Conservation (phyloP, 2,329 filamentous ascomycete species). For the Metarhizium anisopliae region DNA sequence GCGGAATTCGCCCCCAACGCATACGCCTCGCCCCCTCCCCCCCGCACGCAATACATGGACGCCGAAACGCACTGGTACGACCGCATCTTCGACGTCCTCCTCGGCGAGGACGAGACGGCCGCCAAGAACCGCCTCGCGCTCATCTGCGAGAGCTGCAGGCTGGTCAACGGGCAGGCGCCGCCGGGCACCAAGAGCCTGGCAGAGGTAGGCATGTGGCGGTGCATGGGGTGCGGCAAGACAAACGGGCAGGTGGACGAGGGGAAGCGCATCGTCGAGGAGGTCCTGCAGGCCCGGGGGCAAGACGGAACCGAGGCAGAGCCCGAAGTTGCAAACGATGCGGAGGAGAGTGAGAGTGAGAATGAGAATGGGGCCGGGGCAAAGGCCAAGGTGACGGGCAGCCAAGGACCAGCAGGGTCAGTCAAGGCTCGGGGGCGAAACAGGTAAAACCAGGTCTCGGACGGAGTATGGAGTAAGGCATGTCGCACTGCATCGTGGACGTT, state of each 20-base stretch:
- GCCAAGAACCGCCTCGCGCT: constrained; percentile 85
- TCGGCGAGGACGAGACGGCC: constrained; percentile 90
- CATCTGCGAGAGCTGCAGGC: constrained; percentile 71
- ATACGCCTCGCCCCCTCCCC: constrained; percentile 9
- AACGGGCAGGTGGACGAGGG: constrained; percentile 79
- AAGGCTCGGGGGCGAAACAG: too few species aligned
- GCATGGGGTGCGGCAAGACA: constrained; percentile 69
- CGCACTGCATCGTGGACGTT: too few species aligned
- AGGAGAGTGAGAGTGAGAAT: constrained; percentile 5
- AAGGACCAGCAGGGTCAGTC: too few species aligned
- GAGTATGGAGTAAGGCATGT: too few species aligned
- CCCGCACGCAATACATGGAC: constrained; percentile 11
- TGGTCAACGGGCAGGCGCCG: constrained; percentile 93
- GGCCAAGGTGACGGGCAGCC: too few species aligned
- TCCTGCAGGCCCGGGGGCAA: constrained; percentile 28
- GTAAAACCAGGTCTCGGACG: too few species aligned
- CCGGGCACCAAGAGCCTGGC: constrained; percentile 70
- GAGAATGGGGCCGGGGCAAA: background rate
- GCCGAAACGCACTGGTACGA: constrained; percentile 77
- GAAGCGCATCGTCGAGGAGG: constrained; percentile 60
- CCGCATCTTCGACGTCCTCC: constrained; percentile 78
- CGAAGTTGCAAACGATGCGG: constrained; percentile 7
- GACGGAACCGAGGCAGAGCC: background rate
- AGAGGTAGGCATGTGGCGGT: constrained; percentile 82
- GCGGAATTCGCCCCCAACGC: constrained; percentile 72